Evolutionary conservation across 495 filamentous ascomycete species (phyloP), one percentile per base, ranked within the genome.

Genomic region (Friedmanniomyces simplex): DNA sequence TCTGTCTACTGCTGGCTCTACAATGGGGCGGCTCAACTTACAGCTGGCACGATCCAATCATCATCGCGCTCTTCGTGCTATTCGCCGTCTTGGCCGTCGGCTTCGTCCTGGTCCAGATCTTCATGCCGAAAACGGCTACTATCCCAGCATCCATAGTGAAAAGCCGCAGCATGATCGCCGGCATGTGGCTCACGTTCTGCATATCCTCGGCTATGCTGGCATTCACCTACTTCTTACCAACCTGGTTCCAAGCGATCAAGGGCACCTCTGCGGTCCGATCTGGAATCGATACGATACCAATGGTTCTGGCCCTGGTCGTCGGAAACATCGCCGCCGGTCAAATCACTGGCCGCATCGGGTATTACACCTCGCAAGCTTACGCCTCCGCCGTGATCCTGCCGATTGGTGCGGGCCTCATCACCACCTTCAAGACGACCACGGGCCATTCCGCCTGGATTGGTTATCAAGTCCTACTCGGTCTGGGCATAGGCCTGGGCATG

Each of bases 171-270:
- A 79, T 95, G 12, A 77, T 76, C 63, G 73, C 74, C 2, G 68
- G 75, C 4, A 67, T 74, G 0, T 71, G 78, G 57, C 87, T 80
- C 66, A 68, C 77, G 0, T 87, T 89, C 70, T 80, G 91, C 54
- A 70, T 85, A 34, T 32, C 30, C 20, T 47, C 45, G 5, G 12
- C 10, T 13, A 50, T 58, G 34, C n/a, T 49, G 26, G 22, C 42
- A 2, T 50, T 50, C 18, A 30, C 28, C 4, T 42, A 66, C 53
- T 85, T 85, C 74, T 70, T 95, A 20, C 89, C 90, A 0, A 85
- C 91, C 62, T 96, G 86, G 85, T 94, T 96, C 76, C 90, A 96
- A 65, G 81, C 87, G 6, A 82, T 95, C 68, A 84, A 90, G 67
- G 79, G 77, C 49, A 80, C 79, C 0, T 73, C 74, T 0, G 85